These are phyloP conservation scores for Eleusine indica DNA, from an alignment of 176 grass and related monocot species.

Conservation along the genomic window DNA sequence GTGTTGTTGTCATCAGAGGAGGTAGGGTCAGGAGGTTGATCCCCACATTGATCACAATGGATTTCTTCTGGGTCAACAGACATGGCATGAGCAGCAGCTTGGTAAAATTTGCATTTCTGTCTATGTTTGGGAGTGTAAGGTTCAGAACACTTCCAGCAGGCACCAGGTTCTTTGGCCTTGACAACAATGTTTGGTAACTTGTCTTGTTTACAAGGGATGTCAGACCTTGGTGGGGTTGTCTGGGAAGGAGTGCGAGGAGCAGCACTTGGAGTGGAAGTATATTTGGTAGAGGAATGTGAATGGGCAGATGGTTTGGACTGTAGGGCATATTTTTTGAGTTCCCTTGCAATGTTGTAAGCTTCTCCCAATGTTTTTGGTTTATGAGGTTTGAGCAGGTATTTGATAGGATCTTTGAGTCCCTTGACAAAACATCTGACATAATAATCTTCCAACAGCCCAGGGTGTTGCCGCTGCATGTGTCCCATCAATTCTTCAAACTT, in stretches of 20 bases:
- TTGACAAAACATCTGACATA: neutral
- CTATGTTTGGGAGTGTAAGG: neutral
- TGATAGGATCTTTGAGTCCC: neutral
- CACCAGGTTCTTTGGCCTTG: neutral
- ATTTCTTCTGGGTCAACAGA: too few species aligned
- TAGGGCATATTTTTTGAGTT: neutral
- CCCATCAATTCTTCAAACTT: neutral
- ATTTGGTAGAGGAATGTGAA: too few species aligned
- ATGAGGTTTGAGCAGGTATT: neutral
- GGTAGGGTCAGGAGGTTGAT: too few species aligned
- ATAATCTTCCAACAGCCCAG: neutral
- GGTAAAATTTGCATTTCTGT: neutral
- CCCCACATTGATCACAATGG: too few species aligned
- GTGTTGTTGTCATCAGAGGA: too few species aligned
- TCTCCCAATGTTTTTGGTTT: neutral
- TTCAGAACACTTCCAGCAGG: neutral
- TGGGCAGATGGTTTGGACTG: too few species aligned
- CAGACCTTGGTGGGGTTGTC: too few species aligned
- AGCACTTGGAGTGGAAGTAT: too few species aligned
- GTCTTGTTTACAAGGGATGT: too few species aligned
- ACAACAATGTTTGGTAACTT: neutral
- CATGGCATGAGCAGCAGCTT: neutral
- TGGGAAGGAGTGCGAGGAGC: too few species aligned
- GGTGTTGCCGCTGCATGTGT: neutral
- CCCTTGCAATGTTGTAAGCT: neutral